phyloP scores from a whole-genome alignment of 805 yeast species.

The Myxozyma vanderwaltii region DNA sequence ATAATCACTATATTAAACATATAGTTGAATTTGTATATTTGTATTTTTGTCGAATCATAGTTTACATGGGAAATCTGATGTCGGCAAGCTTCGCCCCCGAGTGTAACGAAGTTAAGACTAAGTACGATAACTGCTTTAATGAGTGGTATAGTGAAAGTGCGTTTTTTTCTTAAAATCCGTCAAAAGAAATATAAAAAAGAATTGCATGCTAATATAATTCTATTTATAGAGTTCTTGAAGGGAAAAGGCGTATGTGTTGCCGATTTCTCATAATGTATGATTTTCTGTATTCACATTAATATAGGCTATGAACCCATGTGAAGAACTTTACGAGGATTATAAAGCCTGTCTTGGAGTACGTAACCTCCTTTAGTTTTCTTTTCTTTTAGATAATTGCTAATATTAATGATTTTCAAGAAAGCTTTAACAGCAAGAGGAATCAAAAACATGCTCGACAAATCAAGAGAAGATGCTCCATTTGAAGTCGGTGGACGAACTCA shows the following conservation, averaged over 20 bases:
- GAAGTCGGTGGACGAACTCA: conserved; percentile 59
- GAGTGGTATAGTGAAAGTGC: conserved; percentile 87
- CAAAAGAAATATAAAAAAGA: conserved; percentile 15
- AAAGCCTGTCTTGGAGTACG: conserved; percentile 79
- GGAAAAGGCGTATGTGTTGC: conserved; percentile 50
- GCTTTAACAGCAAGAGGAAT: conserved; percentile 73
- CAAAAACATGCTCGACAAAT: conserved; percentile 81
- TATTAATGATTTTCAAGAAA: conserved; percentile 37
- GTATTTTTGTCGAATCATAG: neutral
- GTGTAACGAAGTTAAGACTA: conserved; percentile 81
- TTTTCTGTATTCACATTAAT: neutral
- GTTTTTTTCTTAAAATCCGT: conserved; percentile 44
- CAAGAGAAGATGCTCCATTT: conserved; percentile 87
- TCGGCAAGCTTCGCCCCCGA: conserved; percentile 95
- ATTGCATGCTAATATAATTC: conserved; percentile 49
- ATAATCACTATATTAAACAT: too few relatives aligned
- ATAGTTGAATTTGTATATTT: neutral
- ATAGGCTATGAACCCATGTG: conserved; percentile 78
- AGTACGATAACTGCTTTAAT: conserved; percentile 91
- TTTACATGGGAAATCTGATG: conserved; percentile 45
- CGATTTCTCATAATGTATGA: too few relatives aligned
- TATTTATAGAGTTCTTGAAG: conserved; percentile 44
- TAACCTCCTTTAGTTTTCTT: conserved; percentile 5
- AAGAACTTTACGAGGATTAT: conserved; percentile 83
- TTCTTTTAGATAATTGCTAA: neutral